phyloP scores from a whole-genome alignment of 257 asterid genomes.

The Solanum boliviense region DNA sequence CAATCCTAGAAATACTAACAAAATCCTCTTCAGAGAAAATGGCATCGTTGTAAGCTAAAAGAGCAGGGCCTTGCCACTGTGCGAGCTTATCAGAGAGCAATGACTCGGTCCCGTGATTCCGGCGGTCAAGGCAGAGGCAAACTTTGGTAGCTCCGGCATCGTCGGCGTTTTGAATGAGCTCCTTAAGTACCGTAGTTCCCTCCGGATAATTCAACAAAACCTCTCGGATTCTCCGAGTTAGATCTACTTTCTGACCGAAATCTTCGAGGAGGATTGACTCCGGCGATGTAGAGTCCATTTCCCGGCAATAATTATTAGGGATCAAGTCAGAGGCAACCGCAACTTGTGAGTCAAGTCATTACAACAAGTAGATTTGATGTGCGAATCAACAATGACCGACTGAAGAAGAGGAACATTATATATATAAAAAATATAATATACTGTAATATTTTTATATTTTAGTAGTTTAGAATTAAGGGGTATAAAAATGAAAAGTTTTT shows the following conservation, averaged over 20 bases:
- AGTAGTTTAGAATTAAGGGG: not conserved
- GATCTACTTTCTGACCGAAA: slow-evolving; percentile 97
- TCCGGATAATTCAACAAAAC: slow-evolving; percentile 85
- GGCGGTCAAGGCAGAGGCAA: slow-evolving; percentile 80
- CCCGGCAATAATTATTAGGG: not conserved
- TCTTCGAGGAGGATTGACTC: slow-evolving; percentile 59
- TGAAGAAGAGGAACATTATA: not conserved
- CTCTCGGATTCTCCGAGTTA: slow-evolving; percentile 92
- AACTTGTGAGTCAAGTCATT: not conserved
- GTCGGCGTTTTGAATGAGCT: slow-evolving; percentile 93
- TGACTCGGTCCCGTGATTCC: slow-evolving; percentile 50
- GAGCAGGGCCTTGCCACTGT: slow-evolving; percentile 92
- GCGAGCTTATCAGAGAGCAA: slow-evolving; percentile 58
- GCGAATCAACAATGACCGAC: not conserved
- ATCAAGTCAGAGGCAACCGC: not conserved
- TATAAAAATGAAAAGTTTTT: too few species aligned
- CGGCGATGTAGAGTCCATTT: slow-evolving; percentile 21
- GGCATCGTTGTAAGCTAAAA: slow-evolving; percentile 79
- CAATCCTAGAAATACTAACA: slow-evolving; percentile 82
- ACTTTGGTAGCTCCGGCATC: slow-evolving; percentile 96
- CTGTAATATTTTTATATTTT: not conserved
- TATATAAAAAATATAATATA: too few species aligned
- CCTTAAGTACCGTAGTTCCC: slow-evolving; percentile 93
- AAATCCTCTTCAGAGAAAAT: slow-evolving; percentile 89
- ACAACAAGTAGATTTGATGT: not conserved